Evolutionary conservation across 768 basidiomycete species (phyloP), one percentile per base, ranked within the genome.

Genomic region (Amanita fuliginea): DNA sequence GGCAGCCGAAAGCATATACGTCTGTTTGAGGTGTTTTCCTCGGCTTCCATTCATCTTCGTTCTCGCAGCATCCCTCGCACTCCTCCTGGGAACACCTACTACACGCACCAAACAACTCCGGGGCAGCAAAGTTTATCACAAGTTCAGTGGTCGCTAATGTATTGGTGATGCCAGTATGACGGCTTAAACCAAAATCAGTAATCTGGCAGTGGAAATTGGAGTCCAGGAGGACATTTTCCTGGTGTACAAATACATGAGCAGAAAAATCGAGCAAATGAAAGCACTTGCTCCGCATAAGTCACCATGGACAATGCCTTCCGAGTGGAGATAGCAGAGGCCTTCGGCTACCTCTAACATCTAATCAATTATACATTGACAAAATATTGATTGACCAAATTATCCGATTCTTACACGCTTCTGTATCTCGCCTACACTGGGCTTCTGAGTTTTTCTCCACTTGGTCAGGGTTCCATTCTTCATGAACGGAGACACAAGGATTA

Each of bases 221-320:
- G 18, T 40, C 22, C 7, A 47, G 18, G 7, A 37, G 9, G 4
- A 47, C 16, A 16, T 47, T 47, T 18, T n/a, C 35, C 47, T 24
- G 22, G 22, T 24, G 22, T 24, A 24, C 22, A 24, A 24, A 24
- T 24, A 24, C 22, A 24, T 24, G 5, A 24, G 22, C 22, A 24
- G 22, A 24, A 24, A 24, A 3, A 24, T 24, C 3, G 5, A 24
- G 2, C 22, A 24, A 24, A 33, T 19, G 28, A 22, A 18, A 24
- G 37, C 6, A 16, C 36, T 22, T n/a, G 40, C 47, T 8, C 47
- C 47, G 16, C 26, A 21, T 7, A 47, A 16, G 16, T 47, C 37
- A 32, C 36, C 47, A 30, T 47, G 47, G 5, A 40, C n/a, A 7
- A 47, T 19, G 3, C 47, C 47, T 40, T 47, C 47, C 16, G 47